Base-by-base conservation (phyloP, 2,329 filamentous ascomycete species). In the Lasiodiplodia sp. region DNA sequence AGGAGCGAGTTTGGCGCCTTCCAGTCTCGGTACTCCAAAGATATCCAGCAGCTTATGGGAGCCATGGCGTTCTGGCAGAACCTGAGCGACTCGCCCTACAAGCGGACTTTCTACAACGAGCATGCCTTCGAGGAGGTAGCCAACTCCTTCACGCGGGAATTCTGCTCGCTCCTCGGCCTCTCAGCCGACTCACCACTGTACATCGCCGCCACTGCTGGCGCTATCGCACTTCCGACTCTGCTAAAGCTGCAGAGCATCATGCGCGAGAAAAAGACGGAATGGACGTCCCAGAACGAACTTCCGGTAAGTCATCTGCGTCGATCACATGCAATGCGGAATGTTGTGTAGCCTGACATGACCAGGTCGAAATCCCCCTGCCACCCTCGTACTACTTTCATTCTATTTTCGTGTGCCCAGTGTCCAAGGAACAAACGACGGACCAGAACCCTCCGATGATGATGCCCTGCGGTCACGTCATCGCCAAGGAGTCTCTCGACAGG, bases 371-470 rank as follows among this genome's bases (percentile, higher is more conserved):
- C 18, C 87, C 89, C 0, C 81, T 91, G 4, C 89, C 89, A 2
- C 86, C 86, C 2, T 84, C 85, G 6, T 91, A 90, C 76, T 84
- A 87, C 65, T 99, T 97, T 83, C 96, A 99, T 79, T 92, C 92
- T 68, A 97, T 99, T 76, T 99, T 99, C 77, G 96, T 99, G 52
- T 99, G 96, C 76, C 96, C 96, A 0, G 96, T 99, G 5, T 94
- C 91, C 75, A 98, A 98, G 79, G 96, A 97, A 77, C 96, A 99
- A 80, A 94, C 92, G 0, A 99, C 95, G 0, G 94, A 97, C 75
- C 82, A 86, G 28, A 99, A 99, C 78, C 96, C 96, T 12, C 94
- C 96, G 2, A 96, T 98, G 92, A 96, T 97, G 88, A 89, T 99
- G 76, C 92, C 93, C 0, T 99, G 96, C 76, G 95, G 96, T 6